Conservation (phyloP, 441 rosid genomes). For the Hura crepitans region DNA sequence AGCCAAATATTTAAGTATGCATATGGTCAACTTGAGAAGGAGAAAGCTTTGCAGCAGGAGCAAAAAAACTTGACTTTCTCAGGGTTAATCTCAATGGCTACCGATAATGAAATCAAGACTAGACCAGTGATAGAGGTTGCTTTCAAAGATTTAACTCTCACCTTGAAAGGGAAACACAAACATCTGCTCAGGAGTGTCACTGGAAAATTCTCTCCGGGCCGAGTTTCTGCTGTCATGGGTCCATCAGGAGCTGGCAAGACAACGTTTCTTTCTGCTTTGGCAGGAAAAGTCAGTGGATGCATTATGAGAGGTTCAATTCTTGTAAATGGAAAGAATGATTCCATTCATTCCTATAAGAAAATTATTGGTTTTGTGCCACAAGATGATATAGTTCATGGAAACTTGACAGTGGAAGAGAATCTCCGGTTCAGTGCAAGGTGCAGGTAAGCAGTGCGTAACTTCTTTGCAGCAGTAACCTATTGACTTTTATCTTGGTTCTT, state of each 20-base stretch:
- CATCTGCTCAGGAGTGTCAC: conserved; percentile 71
- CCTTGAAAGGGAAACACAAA: conserved; percentile 62
- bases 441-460: conserved; percentile 41
- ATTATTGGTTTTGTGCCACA: conserved; percentile 94
- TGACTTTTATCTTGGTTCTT: conserved; percentile 8
- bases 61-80: conserved; percentile 65
- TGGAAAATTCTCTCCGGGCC: conserved; percentile 76
- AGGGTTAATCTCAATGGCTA: conserved; percentile 68
- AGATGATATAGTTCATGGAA: conserved; percentile 94
- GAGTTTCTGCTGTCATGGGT: conserved; percentile 94
- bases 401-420: conserved; percentile 95
- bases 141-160: conserved; percentile 69
- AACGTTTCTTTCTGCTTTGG: conserved; percentile 77
- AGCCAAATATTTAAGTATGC: conserved; percentile 81
- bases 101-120: conserved; percentile 47
- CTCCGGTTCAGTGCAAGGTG: conserved; percentile 91
- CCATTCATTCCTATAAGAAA: conserved; percentile 78
- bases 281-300: conserved; percentile 78
- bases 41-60: conserved; percentile 63
- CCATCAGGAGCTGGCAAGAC: conserved; percentile 98
- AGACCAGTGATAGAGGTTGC: conserved; percentile 70
- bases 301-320: conserved; percentile 54
- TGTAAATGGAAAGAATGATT: conserved; percentile 65
- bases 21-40: conserved; percentile 74
- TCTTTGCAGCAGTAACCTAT: background rate